Evolutionary conservation across 331 rosid species (phyloP), one percentile per base, ranked within the genome.

Genomic region (Malus hybrid): DNA sequence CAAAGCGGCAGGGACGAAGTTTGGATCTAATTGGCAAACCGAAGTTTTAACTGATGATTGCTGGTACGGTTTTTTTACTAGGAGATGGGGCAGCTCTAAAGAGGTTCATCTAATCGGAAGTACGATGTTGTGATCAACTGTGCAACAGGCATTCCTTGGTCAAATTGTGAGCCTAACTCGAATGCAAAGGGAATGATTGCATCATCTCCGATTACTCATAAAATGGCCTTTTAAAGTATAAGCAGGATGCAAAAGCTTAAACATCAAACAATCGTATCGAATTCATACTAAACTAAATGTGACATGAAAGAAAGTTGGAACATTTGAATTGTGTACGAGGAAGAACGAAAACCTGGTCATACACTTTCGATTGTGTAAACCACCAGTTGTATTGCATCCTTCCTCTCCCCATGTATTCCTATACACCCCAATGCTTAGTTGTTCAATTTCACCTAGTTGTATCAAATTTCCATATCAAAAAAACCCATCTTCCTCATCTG

Each of bases 401-500:
- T 56, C 62, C 46, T 48, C 67, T 70, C 52, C 46, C 65, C 52
- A 63, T 52, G 27, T 27, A 29, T 22, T 46, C 12, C 59, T 13
- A 36, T 29, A 31, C 24, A 65, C 24, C 11, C 69, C n/a, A 29
- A 71, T 65, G 61, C 52, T 6, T 44, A 28, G 46, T 65, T 70
- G 22, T 13, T 71, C 50, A 29, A 36, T 19, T 34, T 77, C 42
- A 7, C 28, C 24, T 33, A 65, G 8, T 7, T 52, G 3, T 5
- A 52, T 7, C 20, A 52, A 5, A 1, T 52, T 19, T 14, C 59
- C 10, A 61, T 42, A 44, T 86, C 86, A 90, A 67, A 73, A 86
- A 55, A 75, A 68, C 19, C 67, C 83, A 70, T 81, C 88, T 27
- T 83, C 86, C 7, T 79, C 83, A 16, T 75, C 82, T 9, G 67